These are phyloP conservation scores for Lipomyces kockii DNA, from an alignment of 805 yeast species.

Conservation along the genomic window DNA sequence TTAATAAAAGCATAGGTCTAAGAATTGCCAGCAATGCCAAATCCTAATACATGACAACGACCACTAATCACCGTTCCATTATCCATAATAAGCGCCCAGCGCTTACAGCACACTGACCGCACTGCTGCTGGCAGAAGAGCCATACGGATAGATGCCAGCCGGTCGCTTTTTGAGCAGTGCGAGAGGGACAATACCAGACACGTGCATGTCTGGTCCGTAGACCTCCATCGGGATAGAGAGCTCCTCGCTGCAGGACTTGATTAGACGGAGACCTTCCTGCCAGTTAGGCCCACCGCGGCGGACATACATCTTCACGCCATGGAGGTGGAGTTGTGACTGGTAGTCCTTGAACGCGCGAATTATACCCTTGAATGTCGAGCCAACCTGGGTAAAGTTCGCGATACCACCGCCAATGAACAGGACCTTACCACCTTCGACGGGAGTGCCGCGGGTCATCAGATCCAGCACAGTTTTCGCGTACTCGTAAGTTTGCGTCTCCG, in stretches of 20 bases:
- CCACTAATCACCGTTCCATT: not conserved
- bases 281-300: conserved; percentile 57
- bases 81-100: not conserved
- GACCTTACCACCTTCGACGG: conserved; percentile 47
- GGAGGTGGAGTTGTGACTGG: conserved; percentile 46
- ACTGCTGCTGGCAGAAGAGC: conserved; percentile 34
- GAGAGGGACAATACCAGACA: conserved; percentile 53
- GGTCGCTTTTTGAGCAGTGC: conserved; percentile 51
- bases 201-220: conserved; percentile 58
- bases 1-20: not conserved
- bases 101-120: conserved; percentile 17
- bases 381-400: conserved; percentile 56
- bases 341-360: conserved; percentile 54
- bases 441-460: conserved; percentile 51
- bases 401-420: conserved; percentile 55
- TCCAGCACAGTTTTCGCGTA: conserved; percentile 55
- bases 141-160: conserved; percentile 49
- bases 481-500: conserved; percentile 54
- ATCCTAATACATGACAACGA: not conserved
- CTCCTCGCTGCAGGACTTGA: conserved; percentile 53
- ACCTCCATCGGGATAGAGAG: conserved; percentile 53
- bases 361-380: conserved; percentile 55
- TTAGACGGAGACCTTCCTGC: conserved; percentile 54
- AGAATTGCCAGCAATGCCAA: conserved; percentile 1
- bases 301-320: conserved; percentile 51